Percentiles rank a stretch among this genome's conserved stretches.
Conservation (phyloP, 1,139 yeast genomes). For the Lodderomyces theae region DNA sequence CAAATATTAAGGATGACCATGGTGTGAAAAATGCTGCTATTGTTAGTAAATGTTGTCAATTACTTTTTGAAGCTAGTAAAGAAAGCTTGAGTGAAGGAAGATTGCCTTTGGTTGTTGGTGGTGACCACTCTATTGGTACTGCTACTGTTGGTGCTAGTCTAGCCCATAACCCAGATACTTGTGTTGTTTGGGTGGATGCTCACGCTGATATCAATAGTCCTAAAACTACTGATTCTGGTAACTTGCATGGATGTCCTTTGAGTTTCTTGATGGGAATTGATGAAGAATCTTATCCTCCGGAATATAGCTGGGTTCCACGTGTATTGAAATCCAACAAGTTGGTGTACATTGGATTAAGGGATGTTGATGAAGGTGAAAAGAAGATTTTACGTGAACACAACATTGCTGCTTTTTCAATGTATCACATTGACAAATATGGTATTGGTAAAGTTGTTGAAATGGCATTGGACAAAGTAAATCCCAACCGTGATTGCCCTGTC, state of each 20-base stretch:
- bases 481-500: constrained; percentile 70
- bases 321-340: constrained; percentile 65
- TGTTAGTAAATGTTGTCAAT: constrained; percentile 71
- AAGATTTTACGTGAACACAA: constrained; percentile 64
- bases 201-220: constrained; percentile 97
- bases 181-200: constrained; percentile 95
- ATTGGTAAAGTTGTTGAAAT: constrained; percentile 87
- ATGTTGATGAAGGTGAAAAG: constrained; percentile 86
- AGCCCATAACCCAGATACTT: constrained; percentile 78
- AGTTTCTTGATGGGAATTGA: constrained; percentile 83
- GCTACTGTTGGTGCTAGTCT: constrained; percentile 88
- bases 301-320: constrained; percentile 76
- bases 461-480: constrained; percentile 82
- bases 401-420: constrained; percentile 91
- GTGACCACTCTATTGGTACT: constrained; percentile 95
- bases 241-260: constrained; percentile 95
- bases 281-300: constrained; percentile 61
- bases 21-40: constrained; percentile 72
- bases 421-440: constrained; percentile 92
- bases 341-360: constrained; percentile 93
- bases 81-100: constrained; percentile 47
- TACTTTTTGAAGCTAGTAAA: constrained; percentile 61
- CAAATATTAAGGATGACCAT: constrained; percentile 44
- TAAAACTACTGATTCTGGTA: constrained; percentile 81
- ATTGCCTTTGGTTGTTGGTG: constrained; percentile 86